Evolutionary conservation across 2,329 filamentous ascomycete species (phyloP).

Genomic region (Fusarium nurragi): DNA sequence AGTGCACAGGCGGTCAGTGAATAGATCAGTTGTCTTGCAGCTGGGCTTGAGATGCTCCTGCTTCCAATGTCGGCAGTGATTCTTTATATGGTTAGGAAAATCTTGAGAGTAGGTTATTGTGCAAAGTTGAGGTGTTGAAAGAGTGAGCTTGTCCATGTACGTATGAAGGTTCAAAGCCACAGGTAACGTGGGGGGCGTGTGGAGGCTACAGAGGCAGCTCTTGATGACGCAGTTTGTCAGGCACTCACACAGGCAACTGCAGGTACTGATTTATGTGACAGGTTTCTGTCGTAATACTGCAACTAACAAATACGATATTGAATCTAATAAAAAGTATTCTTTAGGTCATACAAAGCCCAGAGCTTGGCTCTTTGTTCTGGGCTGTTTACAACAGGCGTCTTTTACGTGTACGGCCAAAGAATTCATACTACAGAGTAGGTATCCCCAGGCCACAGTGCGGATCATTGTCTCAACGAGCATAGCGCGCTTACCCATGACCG

Average conservation of each 20-base stretch:
- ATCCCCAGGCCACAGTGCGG: background rate
- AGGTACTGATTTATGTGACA: background rate
- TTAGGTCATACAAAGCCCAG: background rate
- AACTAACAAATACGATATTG: background rate
- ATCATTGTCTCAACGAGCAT: conserved; percentile 18
- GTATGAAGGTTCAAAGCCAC: conserved; percentile 24
- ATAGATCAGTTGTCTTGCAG: background rate
- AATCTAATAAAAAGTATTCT: background rate
- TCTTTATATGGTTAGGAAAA: background rate
- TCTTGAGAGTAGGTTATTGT: background rate
- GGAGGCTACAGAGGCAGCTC: conserved; percentile 46
- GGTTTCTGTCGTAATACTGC: background rate
- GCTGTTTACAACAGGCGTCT: background rate
- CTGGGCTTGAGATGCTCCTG: background rate
- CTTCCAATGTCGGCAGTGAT: background rate
- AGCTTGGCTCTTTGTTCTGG: background rate
- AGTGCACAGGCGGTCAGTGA: conserved; percentile 32
- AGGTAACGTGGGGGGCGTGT: conserved; percentile 35
- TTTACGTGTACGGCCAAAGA: too few species aligned
- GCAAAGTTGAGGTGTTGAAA: conserved; percentile 14
- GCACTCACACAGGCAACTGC: background rate
- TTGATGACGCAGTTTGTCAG: conserved; percentile 48
- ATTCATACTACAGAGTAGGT: too few species aligned
- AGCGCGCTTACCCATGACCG: background rate
- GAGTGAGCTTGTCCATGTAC: conserved; percentile 22